These are phyloP conservation scores for Lentinula edodes DNA, from an alignment of 768 basidiomycete species.

Conservation along the genomic window DNA sequence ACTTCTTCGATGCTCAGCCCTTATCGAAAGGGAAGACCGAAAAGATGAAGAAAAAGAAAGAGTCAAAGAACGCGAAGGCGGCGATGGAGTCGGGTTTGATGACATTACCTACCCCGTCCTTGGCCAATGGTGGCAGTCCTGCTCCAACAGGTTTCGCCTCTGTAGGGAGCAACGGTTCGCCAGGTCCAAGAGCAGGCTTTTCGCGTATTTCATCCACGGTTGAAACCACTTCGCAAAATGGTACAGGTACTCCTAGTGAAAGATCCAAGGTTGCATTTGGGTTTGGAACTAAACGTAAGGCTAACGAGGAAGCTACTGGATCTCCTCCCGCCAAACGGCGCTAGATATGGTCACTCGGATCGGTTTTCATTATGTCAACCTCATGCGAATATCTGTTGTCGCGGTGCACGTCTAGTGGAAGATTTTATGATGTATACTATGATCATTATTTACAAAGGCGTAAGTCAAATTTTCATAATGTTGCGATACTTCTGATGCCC, in stretches of 20 bases:
- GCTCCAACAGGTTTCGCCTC: constrained; percentile 33
- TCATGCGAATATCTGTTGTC: background rate
- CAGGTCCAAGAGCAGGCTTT: constrained; percentile 20
- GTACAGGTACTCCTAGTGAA: constrained; percentile 57
- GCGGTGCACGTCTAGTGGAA: background rate
- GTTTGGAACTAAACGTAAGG: constrained; percentile 77
- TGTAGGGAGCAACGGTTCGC: constrained; percentile 9
- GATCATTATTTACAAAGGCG: background rate
- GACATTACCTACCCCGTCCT: constrained; percentile 54
- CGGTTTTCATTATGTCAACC: background rate
- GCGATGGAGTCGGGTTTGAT: constrained; percentile 57
- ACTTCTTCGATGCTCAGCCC: constrained; percentile 77
- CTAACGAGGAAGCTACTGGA: constrained; percentile 59
- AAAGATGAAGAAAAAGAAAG: constrained; percentile 79
- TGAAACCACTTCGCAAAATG: constrained; percentile 45
- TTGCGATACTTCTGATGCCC: constrained; percentile 62
- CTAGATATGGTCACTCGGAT: background rate
- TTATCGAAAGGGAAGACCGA: constrained; percentile 81
- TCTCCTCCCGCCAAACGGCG: constrained; percentile 63
- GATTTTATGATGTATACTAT: background rate
- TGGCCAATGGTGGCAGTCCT: constrained; percentile 42
- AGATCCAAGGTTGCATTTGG: constrained; percentile 74
- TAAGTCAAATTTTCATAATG: constrained; percentile 42
- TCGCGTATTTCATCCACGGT: constrained; percentile 54
- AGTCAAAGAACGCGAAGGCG: constrained; percentile 48